phyloP scores from a whole-genome alignment of 345 rosid genomes.

The Sisymbrium altissimum region DNA sequence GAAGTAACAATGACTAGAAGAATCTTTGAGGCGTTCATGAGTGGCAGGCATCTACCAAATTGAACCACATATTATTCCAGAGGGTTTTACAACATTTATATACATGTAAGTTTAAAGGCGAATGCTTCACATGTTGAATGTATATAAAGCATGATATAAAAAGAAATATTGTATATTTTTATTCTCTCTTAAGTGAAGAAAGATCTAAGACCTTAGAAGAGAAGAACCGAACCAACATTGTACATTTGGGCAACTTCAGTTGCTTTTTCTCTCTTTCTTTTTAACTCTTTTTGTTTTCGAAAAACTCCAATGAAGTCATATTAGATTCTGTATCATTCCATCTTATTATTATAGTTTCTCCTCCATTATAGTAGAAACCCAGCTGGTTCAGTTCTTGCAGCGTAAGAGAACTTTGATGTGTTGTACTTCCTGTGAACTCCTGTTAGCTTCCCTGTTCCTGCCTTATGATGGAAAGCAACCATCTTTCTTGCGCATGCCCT shows the following conservation, averaged over 20 bases:
- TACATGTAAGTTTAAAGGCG: not conserved
- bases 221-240: constrained; percentile 2
- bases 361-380: constrained; percentile 45
- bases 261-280: not conserved
- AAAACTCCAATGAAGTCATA: not conserved
- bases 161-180: constrained; percentile 10
- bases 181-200: constrained; percentile 23
- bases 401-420: constrained; percentile 72
- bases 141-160: not conserved
- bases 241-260: constrained; percentile 16
- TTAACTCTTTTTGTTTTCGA: not conserved
- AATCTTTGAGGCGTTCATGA: no score
- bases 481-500: constrained; percentile 81
- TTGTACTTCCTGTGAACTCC: constrained; percentile 82
- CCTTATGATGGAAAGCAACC: constrained; percentile 65
- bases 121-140: not conserved
- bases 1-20: no score
- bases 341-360: not conserved
- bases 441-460: constrained; percentile 76
- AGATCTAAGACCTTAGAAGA: constrained; percentile 6
- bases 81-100: not conserved
- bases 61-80: not conserved
- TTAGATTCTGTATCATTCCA: not conserved
- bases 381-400: constrained; percentile 62
- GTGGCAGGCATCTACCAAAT: no score